These are phyloP conservation scores for Hymenotorrendiella dingleyae DNA, from an alignment of 2,329 filamentous ascomycete genomes.

Conservation along the genomic window DNA sequence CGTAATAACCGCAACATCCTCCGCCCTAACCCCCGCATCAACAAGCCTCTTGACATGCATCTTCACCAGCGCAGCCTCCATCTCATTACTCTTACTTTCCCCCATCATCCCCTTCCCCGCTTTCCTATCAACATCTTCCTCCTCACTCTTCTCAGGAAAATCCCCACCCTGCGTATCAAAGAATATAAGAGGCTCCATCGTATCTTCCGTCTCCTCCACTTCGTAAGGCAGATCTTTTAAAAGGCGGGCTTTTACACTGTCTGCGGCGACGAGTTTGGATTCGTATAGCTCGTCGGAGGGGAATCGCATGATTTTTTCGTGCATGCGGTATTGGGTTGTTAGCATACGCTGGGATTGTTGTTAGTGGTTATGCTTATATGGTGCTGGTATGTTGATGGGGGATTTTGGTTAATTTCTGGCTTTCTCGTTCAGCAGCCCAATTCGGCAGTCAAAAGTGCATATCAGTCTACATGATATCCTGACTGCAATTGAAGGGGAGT, in stretches of 20 bases:
- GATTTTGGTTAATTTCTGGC: neutral
- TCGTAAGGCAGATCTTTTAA: constrained; percentile 73
- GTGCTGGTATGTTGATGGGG: neutral
- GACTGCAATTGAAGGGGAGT: too few relatives aligned
- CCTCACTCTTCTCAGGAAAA: constrained; percentile 77
- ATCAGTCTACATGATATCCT: too few relatives aligned
- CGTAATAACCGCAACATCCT: constrained; percentile 89
- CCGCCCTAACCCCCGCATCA: constrained; percentile 69
- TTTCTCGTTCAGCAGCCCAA: too few relatives aligned
- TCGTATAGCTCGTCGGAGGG: constrained; percentile 87
- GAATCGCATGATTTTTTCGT: constrained; percentile 91
- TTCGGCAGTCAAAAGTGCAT: too few relatives aligned
- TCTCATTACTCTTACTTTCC: constrained; percentile 86
- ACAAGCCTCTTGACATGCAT: constrained; percentile 72
- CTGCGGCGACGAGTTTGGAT: constrained; percentile 71
- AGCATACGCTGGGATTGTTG: constrained; percentile 58
- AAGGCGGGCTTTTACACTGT: constrained; percentile 67
- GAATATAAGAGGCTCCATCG: constrained; percentile 80
- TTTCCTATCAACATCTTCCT: constrained; percentile 51
- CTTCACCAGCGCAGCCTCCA: constrained; percentile 77
- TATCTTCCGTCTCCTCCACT: constrained; percentile 78
- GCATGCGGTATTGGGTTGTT: constrained; percentile 97
- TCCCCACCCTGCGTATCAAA: constrained; percentile 95
- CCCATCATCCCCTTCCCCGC: constrained; percentile 46
- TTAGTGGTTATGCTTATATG: neutral